phyloP scores from a whole-genome alignment of 106 monocot species.

The Xerophyta viscosa region DNA sequence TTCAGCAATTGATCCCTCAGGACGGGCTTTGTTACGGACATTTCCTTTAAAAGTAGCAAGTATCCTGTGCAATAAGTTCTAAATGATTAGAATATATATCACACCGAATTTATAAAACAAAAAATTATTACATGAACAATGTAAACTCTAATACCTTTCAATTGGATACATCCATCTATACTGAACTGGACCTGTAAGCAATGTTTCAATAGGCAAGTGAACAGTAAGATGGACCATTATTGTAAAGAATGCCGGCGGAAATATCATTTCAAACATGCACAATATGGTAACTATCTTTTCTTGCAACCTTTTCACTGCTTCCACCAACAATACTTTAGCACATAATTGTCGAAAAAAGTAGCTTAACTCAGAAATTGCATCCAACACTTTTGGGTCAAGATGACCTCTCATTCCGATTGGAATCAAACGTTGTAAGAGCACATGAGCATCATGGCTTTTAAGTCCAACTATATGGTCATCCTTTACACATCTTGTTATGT shows the following conservation, averaged over 20 bases:
- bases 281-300: constrained; percentile 1
- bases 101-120: no score
- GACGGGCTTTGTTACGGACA: neutral
- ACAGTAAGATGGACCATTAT: constrained; percentile 19
- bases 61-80: no score
- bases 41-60: neutral
- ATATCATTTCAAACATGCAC: constrained; percentile 18
- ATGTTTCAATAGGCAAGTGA: constrained; percentile 14
- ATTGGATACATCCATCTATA: constrained; percentile 24
- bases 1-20: neutral
- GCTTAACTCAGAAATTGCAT: neutral
- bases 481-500: neutral
- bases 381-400: neutral
- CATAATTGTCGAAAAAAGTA: constrained; percentile 10
- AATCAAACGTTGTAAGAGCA: neutral
- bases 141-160: no score
- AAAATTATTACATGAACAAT: no score
- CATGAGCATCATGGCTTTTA: constrained; percentile 13
- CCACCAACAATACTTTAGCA: neutral
- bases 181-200: constrained; percentile 5
- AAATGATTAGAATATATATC: no score
- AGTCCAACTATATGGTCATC: constrained; percentile 1
- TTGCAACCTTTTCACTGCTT: constrained; percentile 8
- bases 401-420: neutral
- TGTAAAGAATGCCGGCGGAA: constrained; percentile 20